Base-by-base conservation (phyloP, 768 basidiomycete species). In the Mycena chlorophos region DNA sequence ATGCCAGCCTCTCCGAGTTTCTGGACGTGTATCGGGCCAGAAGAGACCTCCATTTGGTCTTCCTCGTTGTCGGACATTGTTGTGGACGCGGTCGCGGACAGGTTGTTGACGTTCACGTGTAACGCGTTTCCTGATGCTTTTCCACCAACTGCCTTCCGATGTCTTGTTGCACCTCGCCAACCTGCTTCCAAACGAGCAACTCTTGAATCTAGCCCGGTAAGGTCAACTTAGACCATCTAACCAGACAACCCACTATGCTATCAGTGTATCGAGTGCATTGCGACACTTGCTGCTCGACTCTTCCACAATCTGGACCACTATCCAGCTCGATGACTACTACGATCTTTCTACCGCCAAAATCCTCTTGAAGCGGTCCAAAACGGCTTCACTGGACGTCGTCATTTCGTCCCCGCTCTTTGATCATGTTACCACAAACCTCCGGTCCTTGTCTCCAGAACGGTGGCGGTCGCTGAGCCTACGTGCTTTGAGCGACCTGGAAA, bases 1-100 rank as follows among this genome's bases (percentile, higher is more conserved):
- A 98, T 91, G 6, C 96, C 96, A 17, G 86, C 85, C 75, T 96
- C 94, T 74, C 94, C 82, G 29, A 86, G 78, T 69, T 96, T 97
- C 64, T 75, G 76, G 54, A 97, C 86, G 46, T 94, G 86, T 56
- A 96, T 77, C 54, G 94, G 94, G 3, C 91, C 94, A 17, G 86
- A 82, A 53, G 86, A 77, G 52, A 83, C 76, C 53, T 83, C 84
- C 51, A 80, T 75, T 64, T 79, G 70, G 10, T 66, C 69, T 62
- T 85, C 81, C 70, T 81, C 70, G 69, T 88, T 80, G 4, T 88
- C 85, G 84, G 86, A 87, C 52, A 50, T 49, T 31, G 45, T 47
- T 10, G 43, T 38, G 45, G 25, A 23, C 14, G 13, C 10, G 52
- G 29, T 26, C 13, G 4, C 25, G 38, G 12, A 40, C 23, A 56